Conservation (phyloP, 2,329 filamentous ascomycete genomes). For the Periconia macrospinosa region DNA sequence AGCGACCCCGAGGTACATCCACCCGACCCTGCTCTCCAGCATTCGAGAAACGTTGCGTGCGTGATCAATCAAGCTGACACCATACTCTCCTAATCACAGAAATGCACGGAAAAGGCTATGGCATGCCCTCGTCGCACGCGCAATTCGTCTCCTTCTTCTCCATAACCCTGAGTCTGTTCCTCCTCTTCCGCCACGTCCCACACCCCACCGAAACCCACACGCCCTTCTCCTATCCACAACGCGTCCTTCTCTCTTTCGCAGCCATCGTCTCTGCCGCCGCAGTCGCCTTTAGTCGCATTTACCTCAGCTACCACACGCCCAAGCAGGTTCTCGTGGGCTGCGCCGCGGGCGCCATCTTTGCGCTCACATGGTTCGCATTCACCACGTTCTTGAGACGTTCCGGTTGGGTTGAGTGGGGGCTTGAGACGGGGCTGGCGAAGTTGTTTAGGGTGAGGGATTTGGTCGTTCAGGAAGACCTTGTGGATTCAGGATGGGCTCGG, state of each 20-base stretch:
- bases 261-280: conserved; percentile 47
- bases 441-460: conserved; percentile 78
- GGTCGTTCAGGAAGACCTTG: conserved; percentile 82
- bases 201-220: conserved; percentile 51
- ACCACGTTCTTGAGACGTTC: conserved; percentile 67
- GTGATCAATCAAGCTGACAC: conserved; percentile 3
- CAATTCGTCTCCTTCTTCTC: conserved; percentile 95
- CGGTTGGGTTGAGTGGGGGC: conserved; percentile 71
- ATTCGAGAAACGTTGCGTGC: not conserved
- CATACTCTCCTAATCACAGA: conserved; percentile 42
- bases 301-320: conserved; percentile 89
- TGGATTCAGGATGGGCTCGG: conserved; percentile 90
- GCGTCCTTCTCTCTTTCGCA: conserved; percentile 55
- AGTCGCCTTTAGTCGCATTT: conserved; percentile 80
- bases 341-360: conserved; percentile 69
- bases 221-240: conserved; percentile 64
- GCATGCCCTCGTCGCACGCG: conserved; percentile 94
- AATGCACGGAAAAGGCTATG: conserved; percentile 88
- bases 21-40: not conserved
- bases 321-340: conserved; percentile 84
- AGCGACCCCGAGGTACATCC: conserved; percentile 75
- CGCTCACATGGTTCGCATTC: conserved; percentile 75
- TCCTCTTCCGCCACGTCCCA: conserved; percentile 72
- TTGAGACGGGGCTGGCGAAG: conserved; percentile 67
- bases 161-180: conserved; percentile 79